phyloP scores from a whole-genome alignment of 352 stramenopile genomes.

The Phytophthora foliorum region DNA sequence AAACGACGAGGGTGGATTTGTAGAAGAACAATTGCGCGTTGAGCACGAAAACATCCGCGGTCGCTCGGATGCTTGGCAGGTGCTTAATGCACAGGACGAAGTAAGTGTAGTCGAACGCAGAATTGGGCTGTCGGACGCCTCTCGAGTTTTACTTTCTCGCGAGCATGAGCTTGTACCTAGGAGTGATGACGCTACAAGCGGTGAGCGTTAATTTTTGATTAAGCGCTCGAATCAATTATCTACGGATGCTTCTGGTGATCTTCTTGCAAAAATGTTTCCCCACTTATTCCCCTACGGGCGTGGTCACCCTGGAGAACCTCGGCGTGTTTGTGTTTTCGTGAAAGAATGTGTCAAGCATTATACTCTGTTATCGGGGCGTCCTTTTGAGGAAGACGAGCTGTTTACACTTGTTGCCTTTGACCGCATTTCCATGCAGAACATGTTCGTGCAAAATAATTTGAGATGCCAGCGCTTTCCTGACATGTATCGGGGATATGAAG shows the following conservation, averaged over 20 bases:
- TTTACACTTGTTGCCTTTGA: constrained; percentile 23
- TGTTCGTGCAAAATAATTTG: constrained; percentile 13
- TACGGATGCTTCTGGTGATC: constrained; percentile 1
- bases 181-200: too few relatives aligned
- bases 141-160: too few relatives aligned
- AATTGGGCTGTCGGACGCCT: too few relatives aligned
- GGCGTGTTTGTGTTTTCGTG: not conserved
- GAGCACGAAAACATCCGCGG: too few relatives aligned
- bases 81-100: too few relatives aligned
- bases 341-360: constrained; percentile 20
- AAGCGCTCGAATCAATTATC: not conserved
- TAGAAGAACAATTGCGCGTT: too few relatives aligned
- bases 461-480: constrained; percentile 8
- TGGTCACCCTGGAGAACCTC: constrained; percentile 12
- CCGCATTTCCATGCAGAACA: constrained; percentile 13
- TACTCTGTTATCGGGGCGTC: not conserved
- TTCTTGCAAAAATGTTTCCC: constrained; percentile 4
- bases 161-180: too few relatives aligned
- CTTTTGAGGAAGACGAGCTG: constrained; percentile 17
- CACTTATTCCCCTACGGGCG: constrained; percentile 12
- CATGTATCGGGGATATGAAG: not conserved
- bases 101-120: too few relatives aligned
- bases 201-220: not conserved
- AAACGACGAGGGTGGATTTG: too few relatives aligned
- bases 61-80: too few relatives aligned